Evolutionary conservation across 192 early-diverging fungal genomes (phyloP), one percentile per base, ranked within the genome.

Genomic region (Rhizophagus prolifer): DNA sequence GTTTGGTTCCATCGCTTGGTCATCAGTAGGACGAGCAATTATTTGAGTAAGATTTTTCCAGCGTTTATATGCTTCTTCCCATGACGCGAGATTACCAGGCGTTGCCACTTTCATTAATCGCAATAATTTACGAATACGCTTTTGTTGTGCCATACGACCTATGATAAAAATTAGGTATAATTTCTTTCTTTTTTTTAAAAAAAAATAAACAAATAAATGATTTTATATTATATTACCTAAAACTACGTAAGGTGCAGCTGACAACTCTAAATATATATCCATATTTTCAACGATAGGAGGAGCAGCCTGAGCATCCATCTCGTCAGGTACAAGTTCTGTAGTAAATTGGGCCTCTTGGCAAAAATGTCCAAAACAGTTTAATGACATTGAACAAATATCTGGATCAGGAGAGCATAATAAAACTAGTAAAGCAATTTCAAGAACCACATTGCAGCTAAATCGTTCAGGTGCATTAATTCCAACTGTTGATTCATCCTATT

Each of bases 381-480:
- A 81, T 16, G 88, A 87, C 81, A 81, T 82, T 0, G 84, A 82
- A 70, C 87, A 86, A 34, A 94, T 87, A 47, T 91, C 92, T 14
- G 85, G 83, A 68, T 95, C 92, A 2, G 91, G 80, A 4, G 90
- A 90, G 73, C 93, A 94, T 12, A 95, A 79, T n/a, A 90, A 79
- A 25, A 96, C 89, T 31, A 95, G 78, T 12, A 95, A 84, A 13
- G 90, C 86, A 31, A 92, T 89, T 78, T 96, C 95, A 41, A 95
- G 75, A 4, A 89, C 87, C 23, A 93, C 88, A 63, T 88, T 87
- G 19, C 92, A 91, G 26, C 87, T 86, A 41, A 91, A 83, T 26
- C 92, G 78, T 63, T 95, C 93, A 23, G 84, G 86, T 21, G 85
- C 85, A 63, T 90, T 86, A 23, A 88, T 81, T 41, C 87, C 88